Conservation (phyloP, 1,139 yeast species). For the Kluyveromyces sp. region DNA sequence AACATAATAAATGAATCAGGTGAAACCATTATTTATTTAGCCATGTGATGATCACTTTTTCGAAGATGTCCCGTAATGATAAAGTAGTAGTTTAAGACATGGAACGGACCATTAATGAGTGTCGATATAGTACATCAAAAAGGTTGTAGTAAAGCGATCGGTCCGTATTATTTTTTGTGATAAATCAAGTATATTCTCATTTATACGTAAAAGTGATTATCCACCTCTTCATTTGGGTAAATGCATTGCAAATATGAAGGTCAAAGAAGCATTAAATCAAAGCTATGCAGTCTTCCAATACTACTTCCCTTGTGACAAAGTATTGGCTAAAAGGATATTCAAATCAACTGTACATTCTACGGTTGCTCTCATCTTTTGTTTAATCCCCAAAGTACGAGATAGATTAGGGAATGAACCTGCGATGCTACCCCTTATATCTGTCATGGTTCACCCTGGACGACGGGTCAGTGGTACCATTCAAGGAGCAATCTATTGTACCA, state of each 20-base stretch:
- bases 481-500: slow-evolving; percentile 33
- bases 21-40: too few species aligned
- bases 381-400: slow-evolving; percentile 31
- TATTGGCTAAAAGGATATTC: slow-evolving; percentile 31
- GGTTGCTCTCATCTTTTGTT: slow-evolving; percentile 34
- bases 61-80: too few species aligned
- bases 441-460: slow-evolving; percentile 43
- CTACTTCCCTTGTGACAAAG: slow-evolving; percentile 25
- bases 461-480: slow-evolving; percentile 42
- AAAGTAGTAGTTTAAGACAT: too few species aligned
- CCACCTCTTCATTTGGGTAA: background rate
- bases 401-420: slow-evolving; percentile 37
- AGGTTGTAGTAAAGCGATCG: too few species aligned
- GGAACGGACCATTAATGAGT: too few species aligned
- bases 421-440: slow-evolving; percentile 38
- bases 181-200: too few species aligned
- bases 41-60: too few species aligned
- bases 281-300: slow-evolving; percentile 6
- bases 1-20: too few species aligned
- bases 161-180: too few species aligned
- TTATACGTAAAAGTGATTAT: too few species aligned
- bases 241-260: background rate
- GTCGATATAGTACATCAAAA: too few species aligned
- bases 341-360: slow-evolving; percentile 36
- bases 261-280: background rate